Evolutionary conservation across 805 yeast species (phyloP).

Genomic region (Candida nitratophila): DNA sequence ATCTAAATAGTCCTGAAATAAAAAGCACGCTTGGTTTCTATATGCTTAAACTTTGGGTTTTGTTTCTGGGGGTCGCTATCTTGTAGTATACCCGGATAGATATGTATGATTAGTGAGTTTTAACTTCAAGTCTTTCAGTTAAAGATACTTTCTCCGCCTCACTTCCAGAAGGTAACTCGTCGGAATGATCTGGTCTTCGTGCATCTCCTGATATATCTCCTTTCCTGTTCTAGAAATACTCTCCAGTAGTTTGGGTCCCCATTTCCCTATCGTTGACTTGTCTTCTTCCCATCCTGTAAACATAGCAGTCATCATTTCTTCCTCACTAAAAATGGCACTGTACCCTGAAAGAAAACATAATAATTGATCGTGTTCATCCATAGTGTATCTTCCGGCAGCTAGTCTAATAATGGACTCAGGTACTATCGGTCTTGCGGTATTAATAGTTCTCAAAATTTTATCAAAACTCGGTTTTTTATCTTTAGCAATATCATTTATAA

Average conservation of each 20-base stretch:
- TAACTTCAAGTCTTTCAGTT: too few relatives aligned
- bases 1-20: too few relatives aligned
- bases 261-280: conserved; percentile 53
- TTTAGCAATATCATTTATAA: conserved; percentile 35
- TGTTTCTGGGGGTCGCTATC: too few relatives aligned
- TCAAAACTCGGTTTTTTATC: conserved; percentile 48
- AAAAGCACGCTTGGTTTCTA: too few relatives aligned
- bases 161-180: too few relatives aligned
- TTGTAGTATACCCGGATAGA: too few relatives aligned
- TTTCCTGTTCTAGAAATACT: not conserved
- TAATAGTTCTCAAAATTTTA: conserved; percentile 58
- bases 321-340: conserved; percentile 77
- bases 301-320: conserved; percentile 74
- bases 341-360: conserved; percentile 73
- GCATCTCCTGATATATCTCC: too few relatives aligned
- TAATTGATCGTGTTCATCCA: conserved; percentile 72
- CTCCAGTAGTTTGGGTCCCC: conserved; percentile 41
- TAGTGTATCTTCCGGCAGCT: conserved; percentile 78
- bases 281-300: conserved; percentile 85
- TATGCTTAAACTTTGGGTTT: too few relatives aligned
- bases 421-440: conserved; percentile 72
- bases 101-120: too few relatives aligned
- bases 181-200: not conserved
- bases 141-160: too few relatives aligned
- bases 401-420: conserved; percentile 63